A percentile compares a stretch with the other conserved stretches of the same genome.
These are phyloP conservation scores for Hypoxylon sp. DNA, from an alignment of 2,329 filamentous ascomycete species.

Conservation along the genomic window DNA sequence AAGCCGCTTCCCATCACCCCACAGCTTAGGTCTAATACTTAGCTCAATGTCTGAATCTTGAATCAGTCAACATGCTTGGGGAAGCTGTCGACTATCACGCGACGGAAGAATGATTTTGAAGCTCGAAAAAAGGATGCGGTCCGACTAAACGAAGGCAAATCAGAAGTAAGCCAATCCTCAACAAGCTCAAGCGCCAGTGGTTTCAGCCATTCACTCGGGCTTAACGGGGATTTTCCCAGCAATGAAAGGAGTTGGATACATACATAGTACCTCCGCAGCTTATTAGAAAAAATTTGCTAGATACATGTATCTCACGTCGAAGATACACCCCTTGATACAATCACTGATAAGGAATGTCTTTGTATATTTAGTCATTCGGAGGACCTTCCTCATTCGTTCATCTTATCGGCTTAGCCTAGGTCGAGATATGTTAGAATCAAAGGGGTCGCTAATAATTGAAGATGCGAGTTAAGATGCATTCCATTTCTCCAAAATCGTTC, in stretches of 20 bases:
- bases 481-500: neutral
- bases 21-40: neutral
- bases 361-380: neutral
- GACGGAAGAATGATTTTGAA: neutral
- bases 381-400: conserved; percentile 38
- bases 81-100: conserved; percentile 9
- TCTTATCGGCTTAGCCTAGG: conserved; percentile 28
- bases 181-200: neutral
- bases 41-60: neutral
- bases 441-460: conserved; percentile 28
- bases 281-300: too few relatives aligned
- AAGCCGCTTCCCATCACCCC: neutral
- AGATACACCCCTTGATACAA: neutral
- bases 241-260: neutral
- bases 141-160: conserved; percentile 8
- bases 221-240: neutral
- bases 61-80: neutral
- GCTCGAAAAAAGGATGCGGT: neutral
- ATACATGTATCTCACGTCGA: neutral
- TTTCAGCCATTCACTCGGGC: neutral
- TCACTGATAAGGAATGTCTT: conserved; percentile 11
- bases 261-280: too few relatives aligned
- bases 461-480: conserved; percentile 6
- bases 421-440: conserved; percentile 5
- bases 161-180: neutral